Conservation (phyloP, 139 green algal genomes). For the Chlamydomonas asymmetrica region DNA sequence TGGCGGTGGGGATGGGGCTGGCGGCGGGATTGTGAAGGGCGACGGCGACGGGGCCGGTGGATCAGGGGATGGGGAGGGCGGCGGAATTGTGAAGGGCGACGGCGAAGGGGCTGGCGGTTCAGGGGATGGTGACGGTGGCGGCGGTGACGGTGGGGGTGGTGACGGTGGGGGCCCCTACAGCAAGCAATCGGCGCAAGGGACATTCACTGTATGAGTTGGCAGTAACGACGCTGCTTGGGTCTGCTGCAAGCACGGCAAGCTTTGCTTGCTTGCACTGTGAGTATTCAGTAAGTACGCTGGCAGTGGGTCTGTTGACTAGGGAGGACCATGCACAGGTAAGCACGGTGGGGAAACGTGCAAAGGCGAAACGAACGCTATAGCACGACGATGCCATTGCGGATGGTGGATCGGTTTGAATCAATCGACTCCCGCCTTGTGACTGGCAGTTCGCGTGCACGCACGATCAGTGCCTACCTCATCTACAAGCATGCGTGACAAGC, state of each 20-base stretch:
- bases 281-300: not conserved
- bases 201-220: too few species aligned
- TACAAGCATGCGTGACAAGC: too few species aligned
- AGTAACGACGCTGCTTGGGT: not conserved
- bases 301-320: not conserved
- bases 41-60: not conserved
- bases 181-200: too few species aligned
- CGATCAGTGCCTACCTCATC: too few species aligned
- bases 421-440: too few species aligned
- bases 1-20: not conserved
- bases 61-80: not conserved
- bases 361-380: too few species aligned
- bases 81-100: not conserved
- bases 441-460: too few species aligned
- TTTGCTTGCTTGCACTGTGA: not conserved
- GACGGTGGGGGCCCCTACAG: too few species aligned
- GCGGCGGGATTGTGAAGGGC: not conserved
- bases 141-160: not conserved
- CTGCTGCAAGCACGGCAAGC: not conserved
- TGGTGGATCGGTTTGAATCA: too few species aligned
- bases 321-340: too few species aligned
- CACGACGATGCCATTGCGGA: too few species aligned
- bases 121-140: not conserved
- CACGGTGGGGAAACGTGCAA: too few species aligned
- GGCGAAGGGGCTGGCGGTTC: not conserved